These are phyloP conservation scores for Chara braunii DNA, from an alignment of 139 green algal genomes.

Conservation along the genomic window DNA sequence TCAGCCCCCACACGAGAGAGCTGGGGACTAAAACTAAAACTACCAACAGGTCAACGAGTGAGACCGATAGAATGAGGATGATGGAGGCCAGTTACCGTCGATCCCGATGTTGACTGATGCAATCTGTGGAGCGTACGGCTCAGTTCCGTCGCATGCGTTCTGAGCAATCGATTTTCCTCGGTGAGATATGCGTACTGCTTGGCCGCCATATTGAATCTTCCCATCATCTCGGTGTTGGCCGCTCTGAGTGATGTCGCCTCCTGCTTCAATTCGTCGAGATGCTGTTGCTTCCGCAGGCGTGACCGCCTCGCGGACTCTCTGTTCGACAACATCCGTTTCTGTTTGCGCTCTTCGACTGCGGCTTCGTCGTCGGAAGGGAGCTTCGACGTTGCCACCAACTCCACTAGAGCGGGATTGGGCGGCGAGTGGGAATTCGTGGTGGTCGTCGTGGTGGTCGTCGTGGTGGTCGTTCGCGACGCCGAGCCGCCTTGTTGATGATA, in stretches of 20 bases:
- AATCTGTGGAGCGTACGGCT: slow-evolving; percentile 7
- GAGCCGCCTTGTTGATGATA: no score
- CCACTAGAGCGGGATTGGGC: no score
- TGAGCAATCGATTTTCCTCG: slow-evolving; percentile 21
- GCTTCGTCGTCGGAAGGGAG: slow-evolving; percentile 1
- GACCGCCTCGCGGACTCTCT: slow-evolving; percentile 8
- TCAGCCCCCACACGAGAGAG: no score
- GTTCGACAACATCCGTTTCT: slow-evolving; percentile 27
- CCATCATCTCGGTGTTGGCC: slow-evolving; percentile 16
- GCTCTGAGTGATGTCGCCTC: slow-evolving; percentile 12
- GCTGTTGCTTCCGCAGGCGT: slow-evolving; percentile 6
- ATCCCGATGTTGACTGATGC: no score
- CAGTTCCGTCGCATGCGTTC: slow-evolving; percentile 12
- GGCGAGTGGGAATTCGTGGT: no score
- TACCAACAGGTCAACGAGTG: no score
- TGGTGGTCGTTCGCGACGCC: no score
- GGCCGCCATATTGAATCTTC: slow-evolving; percentile 19
- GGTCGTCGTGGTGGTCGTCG: no score
- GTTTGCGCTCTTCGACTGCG: slow-evolving; percentile 4
- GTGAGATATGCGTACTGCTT: slow-evolving; percentile 18
- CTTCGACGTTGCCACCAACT: no score
- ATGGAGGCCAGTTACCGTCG: no score
- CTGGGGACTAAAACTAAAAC: no score
- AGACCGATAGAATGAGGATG: no score
- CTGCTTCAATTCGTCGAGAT: slow-evolving; percentile 5